A percentile compares a stretch with the other conserved stretches of the same genome.
Conservation (phyloP, 2,329 filamentous ascomycete genomes). For the Botryotinia convoluta region DNA sequence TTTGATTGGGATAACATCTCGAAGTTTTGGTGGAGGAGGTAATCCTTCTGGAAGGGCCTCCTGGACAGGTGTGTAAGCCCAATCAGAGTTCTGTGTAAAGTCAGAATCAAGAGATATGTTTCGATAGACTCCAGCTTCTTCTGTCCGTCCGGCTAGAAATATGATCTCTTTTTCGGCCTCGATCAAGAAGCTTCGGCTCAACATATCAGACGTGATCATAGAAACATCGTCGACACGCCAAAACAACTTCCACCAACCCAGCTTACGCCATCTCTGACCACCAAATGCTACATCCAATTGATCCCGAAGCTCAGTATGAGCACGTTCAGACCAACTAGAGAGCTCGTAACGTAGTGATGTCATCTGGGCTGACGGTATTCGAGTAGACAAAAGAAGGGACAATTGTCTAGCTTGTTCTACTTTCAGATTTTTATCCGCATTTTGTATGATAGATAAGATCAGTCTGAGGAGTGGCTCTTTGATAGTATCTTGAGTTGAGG, state of each 20-base stretch:
- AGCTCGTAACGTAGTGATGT: slow-evolving; percentile 57
- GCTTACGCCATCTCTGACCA: slow-evolving; percentile 72
- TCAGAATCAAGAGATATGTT: slow-evolving; percentile 1
- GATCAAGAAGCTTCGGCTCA: slow-evolving; percentile 73
- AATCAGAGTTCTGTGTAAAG: slow-evolving; percentile 18
- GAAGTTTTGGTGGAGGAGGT: slow-evolving; percentile 25
- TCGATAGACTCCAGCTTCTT: slow-evolving; percentile 54
- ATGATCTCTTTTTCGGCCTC: slow-evolving; percentile 78
- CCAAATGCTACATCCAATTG: slow-evolving; percentile 76
- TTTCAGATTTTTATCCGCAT: slow-evolving; percentile 51
- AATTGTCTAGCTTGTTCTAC: slow-evolving; percentile 44
- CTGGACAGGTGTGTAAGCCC: slow-evolving; percentile 32
- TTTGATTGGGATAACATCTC: slow-evolving; percentile 27
- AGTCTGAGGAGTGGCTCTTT: slow-evolving; percentile 66
- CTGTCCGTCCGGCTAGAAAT: slow-evolving; percentile 75
- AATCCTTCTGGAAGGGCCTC: slow-evolving; percentile 15
- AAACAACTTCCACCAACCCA: slow-evolving; percentile 93
- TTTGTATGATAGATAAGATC: slow-evolving; percentile 63
- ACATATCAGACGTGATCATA: slow-evolving; percentile 76
- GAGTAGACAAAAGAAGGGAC: slow-evolving; percentile 37
- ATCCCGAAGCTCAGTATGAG: slow-evolving; percentile 79
- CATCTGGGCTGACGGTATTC: slow-evolving; percentile 40
- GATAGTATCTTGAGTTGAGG: slow-evolving; percentile 46
- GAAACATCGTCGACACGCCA: slow-evolving; percentile 92
- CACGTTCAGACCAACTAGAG: slow-evolving; percentile 70